Base-by-base conservation (phyloP, 768 basidiomycete species). In the Gloeopeniophorella convolvens region DNA sequence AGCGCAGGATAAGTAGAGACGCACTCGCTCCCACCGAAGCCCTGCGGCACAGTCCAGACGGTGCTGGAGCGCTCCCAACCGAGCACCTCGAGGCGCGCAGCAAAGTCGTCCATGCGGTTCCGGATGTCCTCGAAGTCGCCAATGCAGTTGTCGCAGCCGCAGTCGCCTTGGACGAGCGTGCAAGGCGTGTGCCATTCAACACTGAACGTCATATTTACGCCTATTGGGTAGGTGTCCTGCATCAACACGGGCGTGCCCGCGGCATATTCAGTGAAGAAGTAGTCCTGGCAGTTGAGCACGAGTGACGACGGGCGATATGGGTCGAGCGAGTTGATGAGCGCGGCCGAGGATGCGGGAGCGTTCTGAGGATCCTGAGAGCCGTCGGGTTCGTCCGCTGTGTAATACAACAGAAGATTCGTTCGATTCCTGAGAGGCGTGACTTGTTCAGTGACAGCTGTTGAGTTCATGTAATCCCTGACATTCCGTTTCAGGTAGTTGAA, bases 41-140 rank as follows among this genome's bases (percentile, higher is more conserved):
- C 86, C 64, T 90, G 88, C 0, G 86, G 84, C 1, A 89, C 87
- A 2, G 81, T 79, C 89, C 87, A 89, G 0, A 88, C 73, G 1
- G 82, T 76, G 61, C 85, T 82, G 5, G 73, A 77, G 10, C 77
- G 68, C 55, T 82, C 80, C 80, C 84, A 84, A 2, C 83, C 84
- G 54, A 82, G 75, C 41, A 76, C 70, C 52, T 78, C 74, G 13
- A 83, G 59, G 18, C 85, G 72, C 42, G 79, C 67, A 41, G 66
- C 66, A 66, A 82, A 88, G 50, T 82, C 73, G 42, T 85, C 79
- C 70, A 88, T 78, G 27, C 86, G 71, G 0, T 70, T 71, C 10
- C 79, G 75, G 45, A 89, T 80, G 59, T 89, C 86, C 51, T 80
- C 75, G 57, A 86, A 84, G 20, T 54, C 68, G 2, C 84, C 85